Conservation (phyloP, 2,329 filamentous ascomycete genomes). For the Nakataea oryzae region DNA sequence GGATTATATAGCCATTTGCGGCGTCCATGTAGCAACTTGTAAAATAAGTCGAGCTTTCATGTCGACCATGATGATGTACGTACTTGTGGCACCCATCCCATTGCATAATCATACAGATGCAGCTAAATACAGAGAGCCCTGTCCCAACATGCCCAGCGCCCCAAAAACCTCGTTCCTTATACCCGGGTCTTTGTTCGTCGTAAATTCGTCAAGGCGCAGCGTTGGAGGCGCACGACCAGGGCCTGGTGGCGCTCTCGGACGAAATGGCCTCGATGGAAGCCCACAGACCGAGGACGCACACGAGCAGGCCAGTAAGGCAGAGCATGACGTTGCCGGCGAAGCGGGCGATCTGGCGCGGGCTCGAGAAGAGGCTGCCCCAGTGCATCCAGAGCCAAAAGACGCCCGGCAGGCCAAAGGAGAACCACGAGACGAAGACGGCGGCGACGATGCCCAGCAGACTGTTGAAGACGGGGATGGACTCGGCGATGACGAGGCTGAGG, state of each 20-base stretch:
- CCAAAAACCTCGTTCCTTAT: background rate
- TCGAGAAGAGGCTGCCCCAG: slow-evolving; percentile 25
- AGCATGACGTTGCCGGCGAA: slow-evolving; percentile 21
- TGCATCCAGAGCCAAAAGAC: slow-evolving; percentile 38
- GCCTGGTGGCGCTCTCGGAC: background rate
- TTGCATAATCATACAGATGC: background rate
- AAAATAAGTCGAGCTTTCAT: background rate
- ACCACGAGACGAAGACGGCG: slow-evolving; percentile 57
- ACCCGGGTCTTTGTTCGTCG: too few relatives aligned
- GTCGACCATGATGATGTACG: background rate
- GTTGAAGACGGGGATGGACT: slow-evolving; percentile 60
- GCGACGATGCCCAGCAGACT: slow-evolving; percentile 52
- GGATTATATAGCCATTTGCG: too few relatives aligned
- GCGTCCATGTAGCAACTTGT: too few relatives aligned
- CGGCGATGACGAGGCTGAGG: slow-evolving; percentile 56
- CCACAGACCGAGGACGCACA: slow-evolving; percentile 28
- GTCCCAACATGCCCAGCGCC: background rate
- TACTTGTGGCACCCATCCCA: too few relatives aligned
- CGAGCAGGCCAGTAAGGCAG: slow-evolving; percentile 20
- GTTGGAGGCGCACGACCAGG: background rate
- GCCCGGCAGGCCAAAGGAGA: slow-evolving; percentile 42
- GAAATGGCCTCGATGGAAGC: slow-evolving; percentile 25
- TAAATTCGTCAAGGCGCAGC: background rate
- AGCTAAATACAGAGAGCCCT: background rate
- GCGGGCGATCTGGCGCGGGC: slow-evolving; percentile 18